Conservation (phyloP, 257 asterid species). For the Primulina eburnea region DNA sequence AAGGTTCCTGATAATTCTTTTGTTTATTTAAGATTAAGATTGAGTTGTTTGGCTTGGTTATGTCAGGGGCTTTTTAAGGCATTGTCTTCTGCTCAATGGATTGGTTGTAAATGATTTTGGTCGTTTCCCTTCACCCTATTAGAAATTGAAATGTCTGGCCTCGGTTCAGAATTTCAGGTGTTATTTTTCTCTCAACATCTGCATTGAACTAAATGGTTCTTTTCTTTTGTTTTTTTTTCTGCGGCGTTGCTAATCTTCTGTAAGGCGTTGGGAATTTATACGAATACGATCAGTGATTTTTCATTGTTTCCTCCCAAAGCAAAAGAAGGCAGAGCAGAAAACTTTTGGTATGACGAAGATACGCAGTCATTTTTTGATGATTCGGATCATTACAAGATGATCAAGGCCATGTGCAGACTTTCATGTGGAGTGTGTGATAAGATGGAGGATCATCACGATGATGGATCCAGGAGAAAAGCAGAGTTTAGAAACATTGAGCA, state of each 20-base stretch:
- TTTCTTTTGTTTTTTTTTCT: background rate
- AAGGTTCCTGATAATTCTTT: slow-evolving; percentile 44
- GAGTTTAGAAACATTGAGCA: slow-evolving; percentile 81
- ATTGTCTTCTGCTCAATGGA: background rate
- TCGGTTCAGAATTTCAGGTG: background rate
- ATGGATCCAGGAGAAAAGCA: slow-evolving; percentile 54
- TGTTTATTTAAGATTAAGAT: background rate
- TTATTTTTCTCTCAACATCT: background rate
- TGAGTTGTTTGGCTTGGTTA: slow-evolving; percentile 10
- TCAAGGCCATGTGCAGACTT: slow-evolving; percentile 96
- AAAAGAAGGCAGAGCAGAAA: slow-evolving; percentile 74
- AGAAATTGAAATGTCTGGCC: too few relatives aligned
- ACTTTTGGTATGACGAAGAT: slow-evolving; percentile 90
- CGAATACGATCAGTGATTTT: slow-evolving; percentile 62
- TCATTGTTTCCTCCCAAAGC: slow-evolving; percentile 57
- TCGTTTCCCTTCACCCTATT: background rate
- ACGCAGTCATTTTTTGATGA: slow-evolving; percentile 91
- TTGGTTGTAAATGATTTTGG: background rate
- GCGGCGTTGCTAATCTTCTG: background rate
- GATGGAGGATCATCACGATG: slow-evolving; percentile 45
- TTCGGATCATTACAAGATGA: slow-evolving; percentile 88
- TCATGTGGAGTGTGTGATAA: slow-evolving; percentile 87
- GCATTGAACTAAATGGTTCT: slow-evolving; percentile 7
- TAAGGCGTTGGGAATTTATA: slow-evolving; percentile 90
- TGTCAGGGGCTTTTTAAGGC: background rate